Evolutionary conservation across 441 rosid species (phyloP).

Genomic region (Erodium trifolium): DNA sequence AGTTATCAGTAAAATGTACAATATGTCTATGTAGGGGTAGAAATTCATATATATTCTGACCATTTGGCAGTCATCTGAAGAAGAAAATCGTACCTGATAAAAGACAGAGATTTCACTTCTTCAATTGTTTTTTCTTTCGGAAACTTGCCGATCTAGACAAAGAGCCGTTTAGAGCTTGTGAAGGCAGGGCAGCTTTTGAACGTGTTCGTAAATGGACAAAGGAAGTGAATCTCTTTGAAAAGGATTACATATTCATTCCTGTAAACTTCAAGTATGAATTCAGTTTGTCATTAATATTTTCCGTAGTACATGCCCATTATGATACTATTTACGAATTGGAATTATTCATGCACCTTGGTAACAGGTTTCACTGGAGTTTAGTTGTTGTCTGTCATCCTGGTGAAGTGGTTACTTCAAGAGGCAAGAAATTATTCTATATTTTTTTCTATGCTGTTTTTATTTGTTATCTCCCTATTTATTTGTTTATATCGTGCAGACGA

Average conservation of each 20-base stretch:
- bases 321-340: conserved; percentile 14
- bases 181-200: conserved; percentile 62
- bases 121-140: conserved; percentile 84
- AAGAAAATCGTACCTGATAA: conserved; percentile 45
- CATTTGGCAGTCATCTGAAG: conserved; percentile 54
- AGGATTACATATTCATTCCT: conserved; percentile 85
- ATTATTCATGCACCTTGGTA: conserved; percentile 15
- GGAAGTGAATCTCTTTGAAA: conserved; percentile 65
- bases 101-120: conserved; percentile 60
- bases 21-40: conserved; percentile 9
- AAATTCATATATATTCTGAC: conserved; percentile 14
- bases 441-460: neutral
- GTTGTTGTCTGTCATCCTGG: conserved; percentile 75
- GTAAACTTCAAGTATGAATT: conserved; percentile 67
- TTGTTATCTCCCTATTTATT: neutral
- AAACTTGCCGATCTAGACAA: conserved; percentile 82
- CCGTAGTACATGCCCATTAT: conserved; percentile 1
- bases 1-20: neutral
- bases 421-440: conserved; percentile 27
- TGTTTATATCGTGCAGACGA: conserved; percentile 27
- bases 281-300: neutral
- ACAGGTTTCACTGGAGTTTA: conserved; percentile 84
- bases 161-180: conserved; percentile 45
- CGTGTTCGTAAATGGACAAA: conserved; percentile 91
- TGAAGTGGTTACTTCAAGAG: conserved; percentile 44